Conservation (phyloP, 306 rosid genomes). For the Clitoria ternatea region DNA sequence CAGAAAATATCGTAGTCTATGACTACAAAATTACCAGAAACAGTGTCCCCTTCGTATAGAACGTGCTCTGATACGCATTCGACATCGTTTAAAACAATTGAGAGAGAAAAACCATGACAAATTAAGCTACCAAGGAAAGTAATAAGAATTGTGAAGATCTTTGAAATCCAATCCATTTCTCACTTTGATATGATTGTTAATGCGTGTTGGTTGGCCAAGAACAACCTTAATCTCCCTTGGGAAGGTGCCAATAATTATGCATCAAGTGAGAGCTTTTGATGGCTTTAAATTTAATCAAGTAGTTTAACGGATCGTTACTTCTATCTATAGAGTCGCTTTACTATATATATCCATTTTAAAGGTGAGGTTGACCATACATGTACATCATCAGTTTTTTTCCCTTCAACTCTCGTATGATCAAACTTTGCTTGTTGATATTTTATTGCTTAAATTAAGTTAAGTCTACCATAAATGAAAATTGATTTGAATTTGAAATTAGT, state of each 20-base stretch:
- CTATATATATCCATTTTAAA: neutral
- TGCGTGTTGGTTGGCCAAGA: neutral
- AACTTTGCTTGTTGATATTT: neutral
- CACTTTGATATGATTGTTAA: neutral
- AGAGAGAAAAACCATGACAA: conserved; percentile 19
- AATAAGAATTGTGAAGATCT: conserved; percentile 2
- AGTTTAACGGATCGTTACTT: conserved; percentile 22
- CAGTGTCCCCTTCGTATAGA: conserved; percentile 25
- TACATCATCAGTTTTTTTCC: neutral
- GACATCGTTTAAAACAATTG: conserved; percentile 27
- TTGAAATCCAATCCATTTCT: conserved; percentile 29
- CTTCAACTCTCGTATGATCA: neutral
- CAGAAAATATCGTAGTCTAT: conserved; percentile 48
- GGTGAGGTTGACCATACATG: neutral
- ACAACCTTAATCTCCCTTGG: conserved; percentile 5
- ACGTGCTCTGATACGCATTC: conserved; percentile 43
- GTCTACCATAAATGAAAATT: too few species aligned
- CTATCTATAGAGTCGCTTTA: conserved; percentile 16
- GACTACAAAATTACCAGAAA: conserved; percentile 45
- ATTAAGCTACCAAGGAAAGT: conserved; percentile 15
- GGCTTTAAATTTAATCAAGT: conserved; percentile 20
- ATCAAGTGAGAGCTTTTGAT: conserved; percentile 5
- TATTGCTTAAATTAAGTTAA: neutral
- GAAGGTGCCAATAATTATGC: conserved; percentile 5
- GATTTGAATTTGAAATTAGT: too few species aligned